Evolutionary conservation across 2,329 filamentous ascomycete genomes (phyloP).

Genomic region (Ceratocystis harringtonii): DNA sequence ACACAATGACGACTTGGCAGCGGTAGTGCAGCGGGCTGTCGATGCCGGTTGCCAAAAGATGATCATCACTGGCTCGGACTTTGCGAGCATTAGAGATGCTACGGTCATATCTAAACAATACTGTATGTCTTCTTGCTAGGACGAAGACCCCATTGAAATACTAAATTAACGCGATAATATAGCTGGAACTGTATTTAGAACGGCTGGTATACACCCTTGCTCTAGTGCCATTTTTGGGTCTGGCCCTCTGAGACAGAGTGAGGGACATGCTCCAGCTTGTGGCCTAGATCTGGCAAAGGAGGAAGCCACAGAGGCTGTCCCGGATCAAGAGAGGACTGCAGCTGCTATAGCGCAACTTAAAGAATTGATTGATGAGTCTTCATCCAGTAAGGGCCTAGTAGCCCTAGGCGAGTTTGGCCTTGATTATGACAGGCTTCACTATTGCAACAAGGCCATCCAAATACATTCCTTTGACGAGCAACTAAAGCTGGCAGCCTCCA

Average conservation of each 20-base stretch:
- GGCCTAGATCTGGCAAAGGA: slow-evolving; percentile 37
- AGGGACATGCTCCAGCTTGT: slow-evolving; percentile 36
- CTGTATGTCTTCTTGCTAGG: slow-evolving; percentile 32
- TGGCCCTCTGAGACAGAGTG: slow-evolving; percentile 30
- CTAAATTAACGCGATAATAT: slow-evolving; percentile 14
- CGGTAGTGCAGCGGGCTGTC: slow-evolving; percentile 62
- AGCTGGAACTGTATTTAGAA: slow-evolving; percentile 76
- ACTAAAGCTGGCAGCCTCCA: slow-evolving; percentile 55
- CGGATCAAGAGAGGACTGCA: slow-evolving; percentile 27
- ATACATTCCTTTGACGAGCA: slow-evolving; percentile 74
- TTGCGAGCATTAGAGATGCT: slow-evolving; percentile 61
- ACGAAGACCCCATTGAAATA: not conserved
- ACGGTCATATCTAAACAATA: slow-evolving; percentile 58
- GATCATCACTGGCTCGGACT: slow-evolving; percentile 83
- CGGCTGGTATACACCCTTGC: slow-evolving; percentile 89
- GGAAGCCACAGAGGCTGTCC: slow-evolving; percentile 35
- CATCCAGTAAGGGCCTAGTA: slow-evolving; percentile 40
- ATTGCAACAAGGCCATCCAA: slow-evolving; percentile 65
- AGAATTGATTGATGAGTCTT: slow-evolving; percentile 45
- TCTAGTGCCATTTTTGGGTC: slow-evolving; percentile 63
- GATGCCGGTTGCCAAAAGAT: slow-evolving; percentile 74
- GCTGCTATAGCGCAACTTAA: slow-evolving; percentile 45
- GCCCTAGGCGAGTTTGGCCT: slow-evolving; percentile 93
- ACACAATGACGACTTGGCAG: slow-evolving; percentile 58
- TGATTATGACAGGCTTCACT: slow-evolving; percentile 83